Percentiles rank a stretch among this genome's conserved stretches.
phyloP scores from a whole-genome alignment of 129 eudicot species.

The Ambrosia artemisiifolia region DNA sequence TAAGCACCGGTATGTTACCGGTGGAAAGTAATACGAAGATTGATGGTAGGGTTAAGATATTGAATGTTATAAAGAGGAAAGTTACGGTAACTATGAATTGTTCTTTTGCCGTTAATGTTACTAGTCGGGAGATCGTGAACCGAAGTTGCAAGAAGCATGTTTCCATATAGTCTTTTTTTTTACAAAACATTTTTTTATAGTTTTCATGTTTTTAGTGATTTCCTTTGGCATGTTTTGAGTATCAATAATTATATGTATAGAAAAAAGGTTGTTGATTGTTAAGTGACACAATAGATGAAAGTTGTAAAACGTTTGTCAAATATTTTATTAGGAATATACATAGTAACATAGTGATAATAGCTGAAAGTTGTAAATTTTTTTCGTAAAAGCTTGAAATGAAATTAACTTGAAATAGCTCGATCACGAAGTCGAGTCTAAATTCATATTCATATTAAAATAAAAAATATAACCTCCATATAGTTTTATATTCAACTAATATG shows the following conservation, averaged over 20 bases:
- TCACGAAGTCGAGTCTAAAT: too few relatives aligned
- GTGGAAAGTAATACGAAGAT: slow-evolving; percentile 34
- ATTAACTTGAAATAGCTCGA: too few relatives aligned
- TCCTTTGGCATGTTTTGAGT: background rate
- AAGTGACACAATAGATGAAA: too few relatives aligned
- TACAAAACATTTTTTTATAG: background rate
- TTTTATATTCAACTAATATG: too few relatives aligned
- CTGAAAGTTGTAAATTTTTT: too few relatives aligned
- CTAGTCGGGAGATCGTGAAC: slow-evolving; percentile 25
- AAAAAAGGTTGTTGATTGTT: background rate
- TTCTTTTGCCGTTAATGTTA: slow-evolving; percentile 34
- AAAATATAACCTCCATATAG: too few relatives aligned
- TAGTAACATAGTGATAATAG: too few relatives aligned
- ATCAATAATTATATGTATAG: background rate
- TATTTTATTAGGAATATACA: too few relatives aligned
- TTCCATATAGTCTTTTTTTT: slow-evolving; percentile 21
- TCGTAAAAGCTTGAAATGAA: too few relatives aligned
- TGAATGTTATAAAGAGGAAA: slow-evolving; percentile 28
- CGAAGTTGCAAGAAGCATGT: slow-evolving; percentile 38
- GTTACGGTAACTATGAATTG: slow-evolving; percentile 47
- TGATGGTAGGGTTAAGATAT: slow-evolving; percentile 42
- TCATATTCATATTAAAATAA: too few relatives aligned
- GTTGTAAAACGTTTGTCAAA: too few relatives aligned
- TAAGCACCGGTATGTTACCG: slow-evolving; percentile 21
- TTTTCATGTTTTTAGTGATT: background rate